Evolutionary conservation across 2,329 filamentous ascomycete genomes (phyloP).

Genomic region (Metarhizium rileyi): DNA sequence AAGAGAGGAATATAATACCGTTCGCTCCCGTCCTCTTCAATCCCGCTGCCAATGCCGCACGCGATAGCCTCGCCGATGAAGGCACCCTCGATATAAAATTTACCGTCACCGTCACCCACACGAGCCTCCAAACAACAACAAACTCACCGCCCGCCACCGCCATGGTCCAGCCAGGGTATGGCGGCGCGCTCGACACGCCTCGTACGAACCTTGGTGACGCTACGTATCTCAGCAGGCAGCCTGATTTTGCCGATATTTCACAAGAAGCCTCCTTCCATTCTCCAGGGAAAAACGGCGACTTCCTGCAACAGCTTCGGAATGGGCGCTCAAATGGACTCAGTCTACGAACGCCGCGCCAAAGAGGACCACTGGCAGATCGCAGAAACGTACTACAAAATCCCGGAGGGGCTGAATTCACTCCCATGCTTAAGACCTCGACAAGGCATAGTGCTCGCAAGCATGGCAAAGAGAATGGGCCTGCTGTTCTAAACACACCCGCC

Average conservation of each 20-base stretch:
- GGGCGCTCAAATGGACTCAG: slow-evolving; percentile 46
- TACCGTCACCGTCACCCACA: background rate
- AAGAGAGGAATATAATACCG: background rate
- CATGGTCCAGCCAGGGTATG: slow-evolving; percentile 57
- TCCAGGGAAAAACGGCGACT: slow-evolving; percentile 57
- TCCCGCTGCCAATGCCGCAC: background rate
- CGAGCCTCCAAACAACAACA: background rate
- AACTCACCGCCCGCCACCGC: slow-evolving; percentile 13
- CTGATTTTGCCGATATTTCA: slow-evolving; percentile 69
- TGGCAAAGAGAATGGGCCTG: slow-evolving; percentile 52
- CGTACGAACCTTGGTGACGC: slow-evolving; percentile 76
- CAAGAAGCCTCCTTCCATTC: slow-evolving; percentile 82
- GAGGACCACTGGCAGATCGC: slow-evolving; percentile 60
- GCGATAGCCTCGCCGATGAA: background rate
- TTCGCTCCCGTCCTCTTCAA: background rate
- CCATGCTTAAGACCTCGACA: slow-evolving; percentile 74
- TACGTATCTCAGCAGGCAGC: slow-evolving; percentile 62
- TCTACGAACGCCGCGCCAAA: slow-evolving; percentile 62
- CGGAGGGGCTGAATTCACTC: slow-evolving; percentile 78
- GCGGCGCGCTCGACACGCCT: slow-evolving; percentile 67
- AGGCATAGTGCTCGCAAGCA: slow-evolving; percentile 58
- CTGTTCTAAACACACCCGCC: slow-evolving; percentile 58
- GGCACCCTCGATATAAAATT: background rate
- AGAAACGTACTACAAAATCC: slow-evolving; percentile 59
- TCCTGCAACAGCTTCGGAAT: slow-evolving; percentile 66